These are phyloP conservation scores for Papilionanthe hybrid DNA, from an alignment of 116 monocot genomes.

Conservation along the genomic window DNA sequence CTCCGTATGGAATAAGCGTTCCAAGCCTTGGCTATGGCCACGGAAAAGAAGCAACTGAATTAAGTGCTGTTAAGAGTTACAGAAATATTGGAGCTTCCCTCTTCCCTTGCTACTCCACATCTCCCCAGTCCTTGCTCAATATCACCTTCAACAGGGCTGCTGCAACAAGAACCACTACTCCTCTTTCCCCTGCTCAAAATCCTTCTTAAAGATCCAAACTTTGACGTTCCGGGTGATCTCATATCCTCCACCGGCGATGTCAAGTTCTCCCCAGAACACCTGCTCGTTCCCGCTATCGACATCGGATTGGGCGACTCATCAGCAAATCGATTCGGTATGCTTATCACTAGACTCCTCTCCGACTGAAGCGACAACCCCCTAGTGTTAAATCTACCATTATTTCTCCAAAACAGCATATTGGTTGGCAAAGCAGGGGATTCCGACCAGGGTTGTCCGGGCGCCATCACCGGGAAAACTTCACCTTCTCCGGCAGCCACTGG, in stretches of 20 bases:
- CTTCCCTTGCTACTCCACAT: neutral
- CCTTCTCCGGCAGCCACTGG: neutral
- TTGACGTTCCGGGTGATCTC: neutral
- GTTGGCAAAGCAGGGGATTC: neutral
- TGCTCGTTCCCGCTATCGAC: neutral
- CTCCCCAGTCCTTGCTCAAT: neutral
- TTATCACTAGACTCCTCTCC: neutral
- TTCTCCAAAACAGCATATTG: neutral
- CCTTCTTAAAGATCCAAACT: slow-evolving; percentile 8
- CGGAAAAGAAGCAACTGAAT: no score
- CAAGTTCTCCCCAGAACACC: neutral
- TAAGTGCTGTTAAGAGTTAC: neutral
- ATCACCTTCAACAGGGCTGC: neutral
- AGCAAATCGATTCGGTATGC: neutral
- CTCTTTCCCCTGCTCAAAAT: slow-evolving; percentile 9
- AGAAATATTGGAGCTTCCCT: neutral
- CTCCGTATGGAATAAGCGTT: no score
- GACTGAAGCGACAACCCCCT: neutral
- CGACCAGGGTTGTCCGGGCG: no score
- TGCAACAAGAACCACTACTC: neutral
- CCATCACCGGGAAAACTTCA: neutral
- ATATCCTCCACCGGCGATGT: neutral
- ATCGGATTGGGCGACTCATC: neutral
- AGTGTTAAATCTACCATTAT: neutral
- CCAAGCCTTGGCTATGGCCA: no score